Conservation (phyloP, 2,329 filamentous ascomycete species). For the Ilyonectria robusta region DNA sequence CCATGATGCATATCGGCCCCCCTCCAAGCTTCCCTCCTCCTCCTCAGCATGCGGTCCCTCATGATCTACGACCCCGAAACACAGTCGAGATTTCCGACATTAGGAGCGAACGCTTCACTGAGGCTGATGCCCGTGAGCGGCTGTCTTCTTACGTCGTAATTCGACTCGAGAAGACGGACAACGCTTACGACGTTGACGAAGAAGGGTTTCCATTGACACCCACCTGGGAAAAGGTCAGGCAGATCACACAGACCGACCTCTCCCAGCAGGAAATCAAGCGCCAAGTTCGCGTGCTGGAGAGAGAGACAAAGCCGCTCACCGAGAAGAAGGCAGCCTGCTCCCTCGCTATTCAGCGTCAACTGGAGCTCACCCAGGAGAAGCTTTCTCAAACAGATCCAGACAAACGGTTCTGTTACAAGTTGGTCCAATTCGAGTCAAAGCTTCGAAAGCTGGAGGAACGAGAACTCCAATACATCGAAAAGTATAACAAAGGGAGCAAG, state of each 20-base stretch:
- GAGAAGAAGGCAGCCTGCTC: constrained; percentile 58
- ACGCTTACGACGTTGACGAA: constrained; percentile 52
- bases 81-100: constrained; percentile 53
- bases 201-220: constrained; percentile 52
- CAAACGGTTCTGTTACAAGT: constrained; percentile 55
- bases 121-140: constrained; percentile 55
- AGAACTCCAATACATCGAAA: constrained; percentile 28
- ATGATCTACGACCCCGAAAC: constrained; percentile 29
- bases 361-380: constrained; percentile 56
- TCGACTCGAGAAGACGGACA: constrained; percentile 58
- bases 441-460: constrained; percentile 47
- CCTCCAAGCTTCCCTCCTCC: constrained; percentile 33
- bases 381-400: constrained; percentile 56
- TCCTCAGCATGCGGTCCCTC: constrained; percentile 30
- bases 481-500: constrained; percentile 35
- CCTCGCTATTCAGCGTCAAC: constrained; percentile 56
- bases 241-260: constrained; percentile 53
- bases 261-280: constrained; percentile 55
- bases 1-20: constrained; percentile 20
- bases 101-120: constrained; percentile 53
- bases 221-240: constrained; percentile 58
- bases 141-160: constrained; percentile 59
- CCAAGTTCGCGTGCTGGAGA: constrained; percentile 57
- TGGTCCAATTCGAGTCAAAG: constrained; percentile 62
- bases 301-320: constrained; percentile 47